A percentile compares a stretch with the other conserved stretches of the same genome.
phyloP scores from a whole-genome alignment of 176 grass and related monocot species.

The Eleusine coracana region DNA sequence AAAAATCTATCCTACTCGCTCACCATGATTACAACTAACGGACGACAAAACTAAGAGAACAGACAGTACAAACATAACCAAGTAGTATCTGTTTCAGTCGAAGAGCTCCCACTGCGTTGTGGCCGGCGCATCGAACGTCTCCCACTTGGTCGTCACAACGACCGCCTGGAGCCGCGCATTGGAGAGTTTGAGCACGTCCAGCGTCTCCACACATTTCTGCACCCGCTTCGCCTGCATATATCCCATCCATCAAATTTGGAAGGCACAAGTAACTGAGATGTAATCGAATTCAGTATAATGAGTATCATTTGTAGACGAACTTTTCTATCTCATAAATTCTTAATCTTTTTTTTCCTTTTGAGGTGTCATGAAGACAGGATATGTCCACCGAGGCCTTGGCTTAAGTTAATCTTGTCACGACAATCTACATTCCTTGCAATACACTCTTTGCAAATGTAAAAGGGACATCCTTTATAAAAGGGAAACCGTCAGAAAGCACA shows the following conservation, averaged over 20 bases:
- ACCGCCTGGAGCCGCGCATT: conserved; percentile 66
- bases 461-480: not conserved
- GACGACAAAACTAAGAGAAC: conserved; percentile 41
- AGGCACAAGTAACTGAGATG: too few species aligned
- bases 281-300: too few species aligned
- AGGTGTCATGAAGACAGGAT: too few species aligned
- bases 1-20: conserved; percentile 34
- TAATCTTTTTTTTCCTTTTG: not conserved
- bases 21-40: conserved; percentile 41
- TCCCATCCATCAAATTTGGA: not conserved
- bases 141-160: conserved; percentile 84
- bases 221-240: conserved; percentile 78
- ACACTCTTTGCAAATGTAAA: conserved; percentile 36
- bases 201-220: conserved; percentile 92
- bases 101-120: conserved; percentile 82
- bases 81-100: conserved; percentile 56
- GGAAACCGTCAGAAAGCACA: not conserved
- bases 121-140: conserved; percentile 79
- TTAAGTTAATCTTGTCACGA: not conserved
- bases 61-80: conserved; percentile 25
- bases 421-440: conserved; percentile 29
- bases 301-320: too few species aligned
- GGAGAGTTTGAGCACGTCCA: conserved; percentile 80
- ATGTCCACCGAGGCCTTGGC: too few species aligned
- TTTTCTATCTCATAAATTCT: too few species aligned